Evolutionary conservation across 495 filamentous ascomycete genomes (phyloP).

Genomic region (Hypoxylon rickii): DNA sequence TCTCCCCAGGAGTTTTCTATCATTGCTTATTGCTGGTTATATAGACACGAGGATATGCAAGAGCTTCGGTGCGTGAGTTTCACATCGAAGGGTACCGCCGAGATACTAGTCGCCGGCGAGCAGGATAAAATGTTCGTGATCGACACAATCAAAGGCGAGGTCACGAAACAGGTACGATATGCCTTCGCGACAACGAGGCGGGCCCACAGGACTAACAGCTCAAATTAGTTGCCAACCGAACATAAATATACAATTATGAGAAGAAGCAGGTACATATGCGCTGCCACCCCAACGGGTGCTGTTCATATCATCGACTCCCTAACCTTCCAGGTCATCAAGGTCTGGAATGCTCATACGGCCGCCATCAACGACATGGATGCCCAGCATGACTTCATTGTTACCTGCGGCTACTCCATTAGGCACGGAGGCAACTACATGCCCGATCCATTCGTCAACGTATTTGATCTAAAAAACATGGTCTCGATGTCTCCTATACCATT

Average conservation of each 20-base stretch:
- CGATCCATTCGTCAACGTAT: conserved; percentile 91
- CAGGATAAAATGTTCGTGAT: conserved; percentile 88
- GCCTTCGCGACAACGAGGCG: too few relatives aligned
- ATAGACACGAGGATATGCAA: conserved; percentile 72
- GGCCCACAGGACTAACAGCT: conserved; percentile 19
- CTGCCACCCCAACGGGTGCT: conserved; percentile 80
- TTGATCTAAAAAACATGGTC: conserved; percentile 83
- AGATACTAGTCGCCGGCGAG: conserved; percentile 84
- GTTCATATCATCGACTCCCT: conserved; percentile 83
- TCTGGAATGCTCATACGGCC: conserved; percentile 84
- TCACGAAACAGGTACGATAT: conserved; percentile 66
- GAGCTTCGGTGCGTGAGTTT: conserved; percentile 93
- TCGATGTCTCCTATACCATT: conserved; percentile 90
- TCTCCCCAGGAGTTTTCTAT: background rate
- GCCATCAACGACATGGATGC: conserved; percentile 95
- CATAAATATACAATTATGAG: conserved; percentile 89
- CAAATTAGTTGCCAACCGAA: conserved; percentile 64
- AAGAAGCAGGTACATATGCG: conserved; percentile 85
- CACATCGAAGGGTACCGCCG: conserved; percentile 76
- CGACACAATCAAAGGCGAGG: conserved; percentile 82
- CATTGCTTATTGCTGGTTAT: conserved; percentile 13
- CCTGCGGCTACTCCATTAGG: conserved; percentile 88
- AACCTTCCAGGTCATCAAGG: conserved; percentile 75
- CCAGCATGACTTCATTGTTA: conserved; percentile 86
- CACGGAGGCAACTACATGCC: conserved; percentile 63